These are phyloP conservation scores for Kuraishia hungarica DNA, from an alignment of 805 yeast genomes.

Conservation along the genomic window DNA sequence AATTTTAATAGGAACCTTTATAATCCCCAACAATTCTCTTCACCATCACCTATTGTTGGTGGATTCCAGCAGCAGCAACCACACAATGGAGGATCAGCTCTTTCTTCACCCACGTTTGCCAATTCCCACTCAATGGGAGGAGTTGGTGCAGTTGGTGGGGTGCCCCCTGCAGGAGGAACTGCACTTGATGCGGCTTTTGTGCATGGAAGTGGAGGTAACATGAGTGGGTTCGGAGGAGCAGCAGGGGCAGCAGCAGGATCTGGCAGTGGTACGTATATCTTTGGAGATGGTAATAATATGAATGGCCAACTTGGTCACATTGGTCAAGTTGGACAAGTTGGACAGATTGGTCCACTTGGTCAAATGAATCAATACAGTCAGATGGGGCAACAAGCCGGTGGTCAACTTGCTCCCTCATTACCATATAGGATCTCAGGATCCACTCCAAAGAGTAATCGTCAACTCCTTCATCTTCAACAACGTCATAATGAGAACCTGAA, in stretches of 20 bases:
- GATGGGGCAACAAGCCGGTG: no score
- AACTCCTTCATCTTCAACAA: conserved; percentile 3
- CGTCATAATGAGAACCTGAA: background rate
- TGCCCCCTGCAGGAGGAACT: background rate
- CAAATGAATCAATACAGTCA: background rate
- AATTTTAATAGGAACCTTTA: background rate
- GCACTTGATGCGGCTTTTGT: background rate
- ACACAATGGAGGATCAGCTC: background rate
- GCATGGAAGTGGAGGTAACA: background rate
- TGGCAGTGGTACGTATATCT: no score
- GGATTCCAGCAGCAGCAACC: background rate
- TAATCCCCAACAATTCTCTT: background rate
- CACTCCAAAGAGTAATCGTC: background rate
- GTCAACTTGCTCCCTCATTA: background rate
- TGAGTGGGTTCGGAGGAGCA: no score
- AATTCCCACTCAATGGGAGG: background rate
- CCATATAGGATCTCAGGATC: background rate
- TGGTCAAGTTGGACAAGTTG: background rate
- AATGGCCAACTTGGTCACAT: no score
- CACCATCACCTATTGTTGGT: background rate
- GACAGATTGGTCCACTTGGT: background rate
- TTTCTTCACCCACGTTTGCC: background rate
- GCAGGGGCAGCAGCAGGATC: no score
- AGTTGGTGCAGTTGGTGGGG: background rate
- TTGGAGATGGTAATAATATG: no score